A percentile compares a stretch with the other conserved stretches of the same genome.
Evolutionary conservation across 495 filamentous ascomycete genomes (phyloP).

Genomic region (Daldinia decipiens): DNA sequence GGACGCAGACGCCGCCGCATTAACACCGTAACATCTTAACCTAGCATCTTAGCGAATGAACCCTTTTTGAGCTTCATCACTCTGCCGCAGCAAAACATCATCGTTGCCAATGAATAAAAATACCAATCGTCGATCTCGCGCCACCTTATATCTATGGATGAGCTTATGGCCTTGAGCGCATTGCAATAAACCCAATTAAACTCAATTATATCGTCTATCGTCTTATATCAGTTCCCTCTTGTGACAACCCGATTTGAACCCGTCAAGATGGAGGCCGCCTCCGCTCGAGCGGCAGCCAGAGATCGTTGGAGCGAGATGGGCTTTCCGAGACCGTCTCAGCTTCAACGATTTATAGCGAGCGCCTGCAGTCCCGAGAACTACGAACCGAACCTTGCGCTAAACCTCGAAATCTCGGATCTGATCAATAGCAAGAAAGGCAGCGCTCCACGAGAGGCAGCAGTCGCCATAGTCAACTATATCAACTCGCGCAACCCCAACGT

Average conservation of each 20-base stretch:
- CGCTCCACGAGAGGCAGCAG: constrained; percentile 93
- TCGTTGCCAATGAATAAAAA: constrained; percentile 28
- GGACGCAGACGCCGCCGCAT: neutral
- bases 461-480: constrained; percentile 92
- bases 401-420: constrained; percentile 95
- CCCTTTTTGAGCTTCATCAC: constrained; percentile 32
- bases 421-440: constrained; percentile 98
- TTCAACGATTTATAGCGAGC: constrained; percentile 94
- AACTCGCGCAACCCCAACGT: constrained; percentile 98
- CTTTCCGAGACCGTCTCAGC: constrained; percentile 79
- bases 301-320: constrained; percentile 91
- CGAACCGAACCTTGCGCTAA: constrained; percentile 95
- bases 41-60: constrained; percentile 6
- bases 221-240: constrained; percentile 30
- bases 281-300: constrained; percentile 92
- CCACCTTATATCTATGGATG: constrained; percentile 33
- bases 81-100: constrained; percentile 9
- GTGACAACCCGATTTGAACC: constrained; percentile 29
- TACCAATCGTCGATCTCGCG: constrained; percentile 15
- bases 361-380: constrained; percentile 96
- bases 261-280: constrained; percentile 83
- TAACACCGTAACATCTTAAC: constrained; percentile 11
- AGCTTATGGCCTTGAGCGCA: constrained; percentile 35
- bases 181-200: constrained; percentile 30
- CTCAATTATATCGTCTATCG: too few species aligned